Conservation (phyloP, 2,329 filamentous ascomycete species). For the Decorospora gaudefroyi region DNA sequence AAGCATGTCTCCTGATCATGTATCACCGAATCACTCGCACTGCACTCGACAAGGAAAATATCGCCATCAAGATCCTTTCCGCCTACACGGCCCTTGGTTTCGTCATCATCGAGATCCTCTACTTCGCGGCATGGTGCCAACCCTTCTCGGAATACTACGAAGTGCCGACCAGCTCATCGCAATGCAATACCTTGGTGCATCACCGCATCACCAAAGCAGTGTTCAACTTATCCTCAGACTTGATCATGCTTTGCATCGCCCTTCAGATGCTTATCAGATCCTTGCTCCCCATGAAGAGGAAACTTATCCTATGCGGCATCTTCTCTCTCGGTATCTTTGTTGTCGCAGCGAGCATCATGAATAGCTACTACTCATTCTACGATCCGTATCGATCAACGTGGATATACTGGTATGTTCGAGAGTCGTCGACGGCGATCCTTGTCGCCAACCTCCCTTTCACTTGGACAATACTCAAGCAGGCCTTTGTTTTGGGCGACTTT, state of each 20-base stretch:
- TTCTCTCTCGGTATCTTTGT: conserved; percentile 61
- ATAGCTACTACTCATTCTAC: conserved; percentile 51
- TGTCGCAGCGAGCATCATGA: conserved; percentile 55
- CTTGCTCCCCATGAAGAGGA: conserved; percentile 53
- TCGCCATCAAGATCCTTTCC: conserved; percentile 52
- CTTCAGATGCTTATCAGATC: conserved; percentile 54
- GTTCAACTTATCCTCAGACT: conserved; percentile 54
- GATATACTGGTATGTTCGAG: conserved; percentile 43
- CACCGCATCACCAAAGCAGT: conserved; percentile 49
- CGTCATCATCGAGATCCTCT: conserved; percentile 54
- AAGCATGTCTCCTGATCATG: conserved; percentile 59
- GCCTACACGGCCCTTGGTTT: conserved; percentile 56
- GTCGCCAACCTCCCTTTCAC: conserved; percentile 59
- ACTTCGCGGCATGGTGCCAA: conserved; percentile 60
- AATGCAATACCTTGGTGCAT: conserved; percentile 41
- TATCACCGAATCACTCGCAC: conserved; percentile 56
- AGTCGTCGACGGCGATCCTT: conserved; percentile 42
- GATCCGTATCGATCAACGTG: conserved; percentile 33
- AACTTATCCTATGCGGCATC: conserved; percentile 60
- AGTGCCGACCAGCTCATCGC: conserved; percentile 50
- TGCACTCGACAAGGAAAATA: conserved; percentile 32
- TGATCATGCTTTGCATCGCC: conserved; percentile 53
- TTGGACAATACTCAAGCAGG: conserved; percentile 57
- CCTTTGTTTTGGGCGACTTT: conserved; percentile 51
- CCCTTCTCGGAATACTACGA: conserved; percentile 59